Percentiles rank a stretch among this genome's conserved stretches.
phyloP scores from a whole-genome alignment of 2,329 filamentous ascomycete genomes.

The Fusarium sp. region DNA sequence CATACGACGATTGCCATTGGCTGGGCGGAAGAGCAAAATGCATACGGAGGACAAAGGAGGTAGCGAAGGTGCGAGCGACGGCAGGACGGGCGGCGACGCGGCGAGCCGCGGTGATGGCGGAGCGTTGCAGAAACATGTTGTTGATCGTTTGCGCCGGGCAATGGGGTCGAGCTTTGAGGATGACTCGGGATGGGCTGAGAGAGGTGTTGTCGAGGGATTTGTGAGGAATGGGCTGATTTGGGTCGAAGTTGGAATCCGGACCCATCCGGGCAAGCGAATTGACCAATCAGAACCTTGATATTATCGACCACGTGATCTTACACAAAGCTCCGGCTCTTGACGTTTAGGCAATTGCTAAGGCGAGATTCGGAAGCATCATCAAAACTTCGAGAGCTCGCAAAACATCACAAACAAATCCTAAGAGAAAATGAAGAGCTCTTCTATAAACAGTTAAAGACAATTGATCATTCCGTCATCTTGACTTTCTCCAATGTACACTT shows the following conservation, averaged over 20 bases:
- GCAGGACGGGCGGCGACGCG: constrained; percentile 68
- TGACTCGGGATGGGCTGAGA: constrained; percentile 46
- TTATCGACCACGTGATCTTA: constrained; percentile 54
- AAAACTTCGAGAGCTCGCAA: constrained; percentile 24
- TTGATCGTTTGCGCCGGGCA: constrained; percentile 44
- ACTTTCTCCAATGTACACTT: background rate
- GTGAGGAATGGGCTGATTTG: constrained; percentile 64
- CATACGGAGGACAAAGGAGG: constrained; percentile 74
- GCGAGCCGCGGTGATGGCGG: constrained; percentile 73
- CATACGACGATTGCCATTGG: constrained; percentile 53
- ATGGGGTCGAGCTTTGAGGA: constrained; percentile 44
- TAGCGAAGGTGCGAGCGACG: constrained; percentile 72
- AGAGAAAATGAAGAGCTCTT: background rate
- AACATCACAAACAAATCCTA: background rate
- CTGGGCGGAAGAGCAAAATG: constrained; percentile 47
- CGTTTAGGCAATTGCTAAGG: constrained; percentile 34
- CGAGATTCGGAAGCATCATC: constrained; percentile 33
- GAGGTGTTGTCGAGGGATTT: constrained; percentile 63
- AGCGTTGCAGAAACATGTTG: constrained; percentile 75
- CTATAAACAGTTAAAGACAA: fast-evolving
- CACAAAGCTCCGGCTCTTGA: constrained; percentile 34
- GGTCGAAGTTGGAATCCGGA: constrained; percentile 53
- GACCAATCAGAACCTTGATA: constrained; percentile 52
- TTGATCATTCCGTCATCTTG: background rate
- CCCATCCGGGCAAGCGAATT: constrained; percentile 54